Evolutionary conservation across 257 asterid genomes (phyloP).

Genomic region (Solanum commersonii): DNA sequence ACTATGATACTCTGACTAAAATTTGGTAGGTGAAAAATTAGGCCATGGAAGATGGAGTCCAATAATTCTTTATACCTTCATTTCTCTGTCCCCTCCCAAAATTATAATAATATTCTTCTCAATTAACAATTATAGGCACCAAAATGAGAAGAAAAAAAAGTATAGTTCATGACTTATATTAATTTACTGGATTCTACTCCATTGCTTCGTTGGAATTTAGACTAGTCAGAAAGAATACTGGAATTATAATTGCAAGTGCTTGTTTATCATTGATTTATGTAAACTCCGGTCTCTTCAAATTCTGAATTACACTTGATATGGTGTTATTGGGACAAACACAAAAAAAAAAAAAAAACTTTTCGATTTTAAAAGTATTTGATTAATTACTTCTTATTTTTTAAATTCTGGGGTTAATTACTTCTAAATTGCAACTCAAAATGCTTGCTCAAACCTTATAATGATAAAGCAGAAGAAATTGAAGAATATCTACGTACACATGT

Average conservation of each 20-base stretch:
- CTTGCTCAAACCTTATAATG: not conserved
- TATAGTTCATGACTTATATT: not conserved
- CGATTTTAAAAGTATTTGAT: not conserved
- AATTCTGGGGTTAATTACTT: not conserved
- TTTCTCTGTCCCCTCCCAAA: not conserved
- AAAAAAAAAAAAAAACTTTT: not conserved
- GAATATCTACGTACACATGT: not conserved
- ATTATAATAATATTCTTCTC: not conserved
- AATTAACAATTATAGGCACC: not conserved
- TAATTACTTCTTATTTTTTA: too few relatives aligned
- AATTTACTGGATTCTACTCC: not conserved
- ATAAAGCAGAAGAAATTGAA: not conserved
- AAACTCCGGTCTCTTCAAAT: rapidly evolving
- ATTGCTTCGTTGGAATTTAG: not conserved
- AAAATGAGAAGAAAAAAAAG: not conserved
- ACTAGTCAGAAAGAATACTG: not conserved
- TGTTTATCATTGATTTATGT: not conserved
- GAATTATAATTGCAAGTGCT: not conserved
- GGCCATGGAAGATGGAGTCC: not conserved
- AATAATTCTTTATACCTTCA: not conserved
- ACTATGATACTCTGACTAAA: not conserved
- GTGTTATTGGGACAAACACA: not conserved
- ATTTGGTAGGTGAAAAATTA: not conserved
- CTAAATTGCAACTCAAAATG: not conserved
- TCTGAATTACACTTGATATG: not conserved